Conservation (phyloP, 164 flowering plant species). For the Magnolia officinalis region DNA sequence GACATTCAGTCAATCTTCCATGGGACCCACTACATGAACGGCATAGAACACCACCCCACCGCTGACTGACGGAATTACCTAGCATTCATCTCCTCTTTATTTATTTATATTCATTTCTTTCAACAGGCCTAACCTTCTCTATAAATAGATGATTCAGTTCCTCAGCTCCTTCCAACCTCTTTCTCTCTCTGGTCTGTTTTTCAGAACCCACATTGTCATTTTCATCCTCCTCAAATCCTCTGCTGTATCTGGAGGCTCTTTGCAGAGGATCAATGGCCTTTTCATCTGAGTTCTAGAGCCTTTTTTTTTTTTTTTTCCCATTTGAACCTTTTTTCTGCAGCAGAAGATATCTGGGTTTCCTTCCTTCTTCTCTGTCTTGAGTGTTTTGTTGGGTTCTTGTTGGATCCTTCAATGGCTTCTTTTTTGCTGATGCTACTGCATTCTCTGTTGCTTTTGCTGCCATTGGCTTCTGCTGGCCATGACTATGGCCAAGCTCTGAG, state of each 20-base stretch:
- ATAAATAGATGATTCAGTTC: neutral
- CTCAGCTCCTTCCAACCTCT: neutral
- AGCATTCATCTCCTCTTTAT: neutral
- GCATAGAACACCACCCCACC: neutral
- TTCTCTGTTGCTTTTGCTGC: conserved; percentile 31
- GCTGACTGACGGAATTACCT: neutral
- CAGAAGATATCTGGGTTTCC: conserved; percentile 4
- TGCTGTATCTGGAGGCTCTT: neutral
- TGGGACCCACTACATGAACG: neutral
- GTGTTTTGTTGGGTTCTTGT: conserved; percentile 18
- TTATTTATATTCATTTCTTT: neutral
- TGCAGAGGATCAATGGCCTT: neutral
- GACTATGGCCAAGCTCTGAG: conserved; percentile 76
- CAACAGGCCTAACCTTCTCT: neutral
- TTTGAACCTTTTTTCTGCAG: neutral
- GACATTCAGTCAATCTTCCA: neutral
- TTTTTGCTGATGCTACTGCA: conserved; percentile 24
- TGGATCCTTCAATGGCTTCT: conserved; percentile 31
- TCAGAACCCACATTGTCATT: neutral
- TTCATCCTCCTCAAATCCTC: neutral
- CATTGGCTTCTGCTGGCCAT: conserved; percentile 65
- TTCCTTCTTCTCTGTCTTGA: conserved; percentile 5
- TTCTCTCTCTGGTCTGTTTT: neutral
- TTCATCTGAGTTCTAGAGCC: neutral
- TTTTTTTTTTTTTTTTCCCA: too few relatives aligned